phyloP scores from a whole-genome alignment of 176 grass and related monocot genomes.

The Eremochloa ophiuroides region DNA sequence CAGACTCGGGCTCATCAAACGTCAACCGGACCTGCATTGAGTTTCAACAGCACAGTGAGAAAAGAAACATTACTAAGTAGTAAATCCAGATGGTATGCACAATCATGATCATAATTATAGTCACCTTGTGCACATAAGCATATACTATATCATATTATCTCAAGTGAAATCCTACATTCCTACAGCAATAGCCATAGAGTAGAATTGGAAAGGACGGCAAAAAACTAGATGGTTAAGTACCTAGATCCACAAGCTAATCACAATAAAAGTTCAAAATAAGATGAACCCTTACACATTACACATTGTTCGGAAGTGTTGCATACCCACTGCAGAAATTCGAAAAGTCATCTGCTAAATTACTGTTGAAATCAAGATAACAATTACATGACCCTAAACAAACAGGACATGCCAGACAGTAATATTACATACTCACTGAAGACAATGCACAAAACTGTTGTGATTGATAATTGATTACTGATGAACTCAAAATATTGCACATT shows the following conservation, averaged over 20 bases:
- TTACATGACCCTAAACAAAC: neutral
- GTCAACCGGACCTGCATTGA: slow-evolving; percentile 70
- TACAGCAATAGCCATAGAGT: neutral
- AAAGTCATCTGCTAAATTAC: neutral
- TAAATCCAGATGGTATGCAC: neutral
- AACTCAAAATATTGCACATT: neutral
- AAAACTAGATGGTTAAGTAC: neutral
- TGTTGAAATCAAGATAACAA: neutral
- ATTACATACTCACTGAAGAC: neutral
- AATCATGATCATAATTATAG: neutral
- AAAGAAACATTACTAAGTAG: neutral
- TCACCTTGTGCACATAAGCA: too few relatives aligned
- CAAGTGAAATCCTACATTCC: neutral
- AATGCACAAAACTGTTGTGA: neutral
- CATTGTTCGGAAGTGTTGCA: neutral
- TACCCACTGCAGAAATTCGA: neutral
- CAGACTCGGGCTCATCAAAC: slow-evolving; percentile 86
- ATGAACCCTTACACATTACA: neutral
- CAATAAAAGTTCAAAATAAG: neutral
- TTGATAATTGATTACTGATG: neutral
- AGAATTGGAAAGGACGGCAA: neutral
- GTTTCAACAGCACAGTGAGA: neutral
- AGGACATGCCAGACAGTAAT: neutral
- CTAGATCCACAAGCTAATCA: neutral
- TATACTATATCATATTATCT: neutral